Conservation (phyloP, 2,329 filamentous ascomycete species). For the Talaromyces sp. region DNA sequence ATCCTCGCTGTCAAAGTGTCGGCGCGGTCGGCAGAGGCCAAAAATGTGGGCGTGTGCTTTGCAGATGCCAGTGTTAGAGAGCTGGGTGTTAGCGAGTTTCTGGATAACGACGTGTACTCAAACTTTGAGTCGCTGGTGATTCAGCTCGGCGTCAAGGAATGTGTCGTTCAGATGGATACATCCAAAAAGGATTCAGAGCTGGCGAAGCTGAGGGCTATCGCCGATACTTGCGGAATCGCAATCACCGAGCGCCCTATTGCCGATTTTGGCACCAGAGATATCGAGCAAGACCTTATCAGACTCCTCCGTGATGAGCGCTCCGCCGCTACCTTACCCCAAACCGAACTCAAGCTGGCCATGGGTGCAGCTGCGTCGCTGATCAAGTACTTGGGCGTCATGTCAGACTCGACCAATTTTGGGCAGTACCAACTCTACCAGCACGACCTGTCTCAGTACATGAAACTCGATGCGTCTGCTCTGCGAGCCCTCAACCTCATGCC, state of each 20-base stretch:
- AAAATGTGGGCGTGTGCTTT: slow-evolving; percentile 91
- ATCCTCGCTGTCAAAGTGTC: slow-evolving; percentile 92
- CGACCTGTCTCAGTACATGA: slow-evolving; percentile 96
- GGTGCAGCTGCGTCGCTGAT: slow-evolving; percentile 88
- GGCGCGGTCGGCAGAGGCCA: slow-evolving; percentile 76
- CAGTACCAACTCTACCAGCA: slow-evolving; percentile 97
- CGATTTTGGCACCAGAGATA: slow-evolving; percentile 85
- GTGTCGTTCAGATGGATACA: slow-evolving; percentile 73
- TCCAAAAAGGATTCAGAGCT: slow-evolving; percentile 82
- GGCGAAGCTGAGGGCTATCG: slow-evolving; percentile 78
- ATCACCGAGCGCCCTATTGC: slow-evolving; percentile 69
- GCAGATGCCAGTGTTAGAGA: slow-evolving; percentile 95
- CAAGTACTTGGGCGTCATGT: slow-evolving; percentile 85
- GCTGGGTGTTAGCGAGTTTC: slow-evolving; percentile 91
- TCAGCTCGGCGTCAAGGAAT: slow-evolving; percentile 92
- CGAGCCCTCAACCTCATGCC: slow-evolving; percentile 97
- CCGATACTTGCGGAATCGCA: slow-evolving; percentile 86
- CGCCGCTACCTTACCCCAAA: slow-evolving; percentile 72
- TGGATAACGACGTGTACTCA: slow-evolving; percentile 98
- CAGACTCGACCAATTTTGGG: slow-evolving; percentile 90
- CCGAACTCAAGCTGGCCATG: slow-evolving; percentile 93
- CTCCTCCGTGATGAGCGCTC: slow-evolving; percentile 81
- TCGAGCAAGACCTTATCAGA: slow-evolving; percentile 87
- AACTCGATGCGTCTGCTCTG: slow-evolving; percentile 87
- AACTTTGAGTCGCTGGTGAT: slow-evolving; percentile 97